Evolutionary conservation across 768 basidiomycete genomes (phyloP).

Genomic region (Hortiboletus campestris): DNA sequence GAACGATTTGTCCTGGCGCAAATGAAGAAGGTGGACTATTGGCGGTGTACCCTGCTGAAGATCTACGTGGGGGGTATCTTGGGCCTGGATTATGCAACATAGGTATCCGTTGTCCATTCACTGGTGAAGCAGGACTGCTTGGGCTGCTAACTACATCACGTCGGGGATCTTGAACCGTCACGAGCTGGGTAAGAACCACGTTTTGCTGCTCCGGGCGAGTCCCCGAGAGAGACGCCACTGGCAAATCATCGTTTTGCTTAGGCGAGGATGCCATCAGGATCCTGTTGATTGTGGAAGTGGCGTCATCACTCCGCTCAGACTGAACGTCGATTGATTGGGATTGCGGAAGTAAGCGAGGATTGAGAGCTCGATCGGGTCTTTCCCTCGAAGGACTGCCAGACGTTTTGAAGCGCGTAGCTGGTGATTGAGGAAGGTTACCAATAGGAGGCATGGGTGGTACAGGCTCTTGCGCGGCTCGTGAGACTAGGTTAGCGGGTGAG

Average conservation of each 20-base stretch:
- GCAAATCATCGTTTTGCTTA: slow-evolving; percentile 1
- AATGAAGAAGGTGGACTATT: slow-evolving; percentile 34
- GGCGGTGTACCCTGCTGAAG: slow-evolving; percentile 18
- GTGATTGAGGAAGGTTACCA: slow-evolving; percentile 31
- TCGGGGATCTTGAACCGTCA: slow-evolving; percentile 5
- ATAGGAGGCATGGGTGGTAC: slow-evolving; percentile 65
- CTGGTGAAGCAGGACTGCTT: slow-evolving; percentile 3
- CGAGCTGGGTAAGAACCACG: neutral
- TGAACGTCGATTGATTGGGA: neutral
- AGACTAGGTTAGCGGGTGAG: slow-evolving; percentile 38
- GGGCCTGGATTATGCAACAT: slow-evolving; percentile 18
- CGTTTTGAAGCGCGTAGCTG: slow-evolving; percentile 3
- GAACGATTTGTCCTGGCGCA: slow-evolving; percentile 35
- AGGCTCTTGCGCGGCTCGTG: slow-evolving; percentile 58
- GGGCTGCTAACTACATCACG: slow-evolving; percentile 1
- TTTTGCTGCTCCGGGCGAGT: slow-evolving; percentile 4
- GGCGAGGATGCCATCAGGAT: neutral
- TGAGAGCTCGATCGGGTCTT: slow-evolving; percentile 22
- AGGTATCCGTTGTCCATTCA: slow-evolving; percentile 17
- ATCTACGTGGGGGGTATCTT: slow-evolving; percentile 23
- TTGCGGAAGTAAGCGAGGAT: slow-evolving; percentile 15
- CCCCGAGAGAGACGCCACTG: slow-evolving; percentile 3
- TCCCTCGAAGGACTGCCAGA: slow-evolving; percentile 6
- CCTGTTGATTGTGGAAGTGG: neutral
- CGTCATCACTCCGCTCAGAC: neutral